These are phyloP conservation scores for Aspergillus unguis DNA, from an alignment of 2,329 filamentous ascomycete genomes.

Conservation along the genomic window DNA sequence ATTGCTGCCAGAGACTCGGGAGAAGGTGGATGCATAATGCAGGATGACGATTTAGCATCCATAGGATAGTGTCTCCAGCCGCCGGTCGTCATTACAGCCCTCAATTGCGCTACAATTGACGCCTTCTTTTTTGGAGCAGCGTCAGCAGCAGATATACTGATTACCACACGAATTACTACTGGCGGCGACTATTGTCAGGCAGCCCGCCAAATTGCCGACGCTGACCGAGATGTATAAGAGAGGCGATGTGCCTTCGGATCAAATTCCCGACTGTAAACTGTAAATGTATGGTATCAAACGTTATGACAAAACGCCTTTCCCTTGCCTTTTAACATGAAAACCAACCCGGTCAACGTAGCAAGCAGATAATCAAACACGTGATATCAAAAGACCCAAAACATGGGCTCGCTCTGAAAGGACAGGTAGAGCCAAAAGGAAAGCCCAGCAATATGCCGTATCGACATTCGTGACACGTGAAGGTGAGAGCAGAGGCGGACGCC, in stretches of 20 bases:
- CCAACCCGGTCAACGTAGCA: constrained; percentile 4
- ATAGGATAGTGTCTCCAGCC: no score
- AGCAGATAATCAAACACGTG: constrained; percentile 6
- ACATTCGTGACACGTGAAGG: constrained; percentile 5
- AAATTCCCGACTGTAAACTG: neutral
- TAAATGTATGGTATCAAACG: constrained; percentile 17
- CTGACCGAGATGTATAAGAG: neutral
- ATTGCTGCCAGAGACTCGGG: neutral
- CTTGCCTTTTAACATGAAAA: constrained; percentile 17
- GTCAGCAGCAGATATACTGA: no score
- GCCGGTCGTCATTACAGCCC: no score
- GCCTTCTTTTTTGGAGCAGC: neutral
- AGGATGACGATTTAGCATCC: neutral
- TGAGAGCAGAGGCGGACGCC: no score
- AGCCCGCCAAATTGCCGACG: neutral
- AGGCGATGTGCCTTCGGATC: neutral
- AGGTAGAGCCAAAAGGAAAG: neutral
- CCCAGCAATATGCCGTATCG: neutral
- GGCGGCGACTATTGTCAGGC: no score
- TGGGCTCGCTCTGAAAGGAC: constrained; percentile 5
- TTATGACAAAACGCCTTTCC: constrained; percentile 19
- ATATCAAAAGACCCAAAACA: constrained; percentile 1
- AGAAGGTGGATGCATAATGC: neutral
- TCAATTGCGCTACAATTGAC: neutral
- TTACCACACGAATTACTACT: constrained; percentile 1